Evolutionary conservation across 805 yeast species (phyloP).

Genomic region (Kodamaea kaohsiungensis): DNA sequence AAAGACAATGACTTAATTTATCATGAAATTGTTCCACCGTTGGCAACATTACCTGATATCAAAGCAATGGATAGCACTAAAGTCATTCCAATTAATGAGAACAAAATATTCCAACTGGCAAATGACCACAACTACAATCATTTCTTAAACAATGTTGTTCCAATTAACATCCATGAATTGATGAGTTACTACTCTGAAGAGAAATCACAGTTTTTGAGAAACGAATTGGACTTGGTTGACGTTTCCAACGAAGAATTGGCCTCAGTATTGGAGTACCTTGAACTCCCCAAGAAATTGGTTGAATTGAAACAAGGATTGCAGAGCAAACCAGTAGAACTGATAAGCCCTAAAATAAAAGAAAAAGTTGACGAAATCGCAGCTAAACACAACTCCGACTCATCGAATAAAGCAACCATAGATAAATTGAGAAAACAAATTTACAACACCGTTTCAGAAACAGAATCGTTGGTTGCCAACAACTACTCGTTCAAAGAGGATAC

Average conservation of each 20-base stretch:
- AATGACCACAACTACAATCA: slow-evolving; percentile 45
- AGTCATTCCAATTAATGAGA: slow-evolving; percentile 51
- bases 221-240: slow-evolving; percentile 71
- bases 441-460: slow-evolving; percentile 35
- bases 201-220: slow-evolving; percentile 73
- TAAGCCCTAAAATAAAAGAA: slow-evolving; percentile 1
- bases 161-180: slow-evolving; percentile 83
- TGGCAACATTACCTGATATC: slow-evolving; percentile 60
- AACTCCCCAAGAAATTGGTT: slow-evolving; percentile 66
- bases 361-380: slow-evolving; percentile 26
- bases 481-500: slow-evolving; percentile 50
- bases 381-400: slow-evolving; percentile 32
- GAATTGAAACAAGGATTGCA: slow-evolving; percentile 49
- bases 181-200: slow-evolving; percentile 88
- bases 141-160: slow-evolving; percentile 78
- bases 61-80: slow-evolving; percentile 71
- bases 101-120: slow-evolving; percentile 42
- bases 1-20: slow-evolving; percentile 91
- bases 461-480: slow-evolving; percentile 19
- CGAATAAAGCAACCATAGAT: slow-evolving; percentile 31
- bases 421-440: slow-evolving; percentile 38
- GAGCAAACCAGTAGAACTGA: slow-evolving; percentile 11
- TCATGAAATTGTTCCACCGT: slow-evolving; percentile 72
- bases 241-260: slow-evolving; percentile 76
- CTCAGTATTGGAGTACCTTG: slow-evolving; percentile 79